These are phyloP conservation scores for Litsea cubeba DNA, from an alignment of 164 flowering plant genomes.

Conservation along the genomic window DNA sequence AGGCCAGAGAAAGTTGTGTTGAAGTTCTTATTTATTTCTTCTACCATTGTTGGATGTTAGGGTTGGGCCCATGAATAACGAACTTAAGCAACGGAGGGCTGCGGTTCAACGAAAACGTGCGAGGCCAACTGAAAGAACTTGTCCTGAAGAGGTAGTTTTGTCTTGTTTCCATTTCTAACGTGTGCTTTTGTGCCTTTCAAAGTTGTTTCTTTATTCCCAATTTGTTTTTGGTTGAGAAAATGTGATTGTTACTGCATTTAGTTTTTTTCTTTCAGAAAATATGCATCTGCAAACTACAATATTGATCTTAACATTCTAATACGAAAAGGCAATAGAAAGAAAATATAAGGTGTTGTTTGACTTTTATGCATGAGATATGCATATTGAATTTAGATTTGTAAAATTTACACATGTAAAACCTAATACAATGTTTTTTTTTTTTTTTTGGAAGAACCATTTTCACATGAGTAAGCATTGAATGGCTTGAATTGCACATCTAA, in stretches of 20 bases:
- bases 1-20: not conserved
- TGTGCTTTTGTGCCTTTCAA: not conserved
- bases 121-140: slow-evolving; percentile 40
- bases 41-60: slow-evolving; percentile 25
- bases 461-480: no score
- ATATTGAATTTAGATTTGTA: no score
- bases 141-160: slow-evolving; percentile 59
- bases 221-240: no score
- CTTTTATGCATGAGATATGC: no score
- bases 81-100: slow-evolving; percentile 57
- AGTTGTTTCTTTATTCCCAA: no score
- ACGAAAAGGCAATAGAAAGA: no score
- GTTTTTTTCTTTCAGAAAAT: not conserved
- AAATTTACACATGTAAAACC: no score
- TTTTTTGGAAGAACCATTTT: no score
- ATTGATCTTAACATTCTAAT: no score
- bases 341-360: no score
- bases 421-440: no score
- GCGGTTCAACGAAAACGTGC: slow-evolving; percentile 34
- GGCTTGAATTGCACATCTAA: no score
- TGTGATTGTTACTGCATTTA: not conserved
- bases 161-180: not conserved
- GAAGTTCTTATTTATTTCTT: not conserved
- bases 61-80: slow-evolving; percentile 82
- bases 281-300: not conserved